phyloP scores from a whole-genome alignment of 805 yeast genomes.

The Yarrowia porcina region DNA sequence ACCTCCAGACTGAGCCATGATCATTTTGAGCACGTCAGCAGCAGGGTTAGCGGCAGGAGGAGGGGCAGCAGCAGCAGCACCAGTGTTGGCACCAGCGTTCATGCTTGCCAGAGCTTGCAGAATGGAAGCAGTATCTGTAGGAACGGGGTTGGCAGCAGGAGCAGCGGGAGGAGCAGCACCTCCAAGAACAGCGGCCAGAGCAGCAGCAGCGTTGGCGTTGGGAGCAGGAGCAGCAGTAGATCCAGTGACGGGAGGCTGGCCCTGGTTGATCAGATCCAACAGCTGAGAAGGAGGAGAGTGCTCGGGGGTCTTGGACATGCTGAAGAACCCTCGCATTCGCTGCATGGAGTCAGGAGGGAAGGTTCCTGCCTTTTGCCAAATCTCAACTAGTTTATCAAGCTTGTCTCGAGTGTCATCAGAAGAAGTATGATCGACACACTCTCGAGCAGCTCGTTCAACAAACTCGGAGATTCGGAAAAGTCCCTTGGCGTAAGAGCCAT shows the following conservation, averaged over 20 bases:
- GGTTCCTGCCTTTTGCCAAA: constrained; percentile 86
- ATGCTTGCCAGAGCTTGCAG: constrained; percentile 67
- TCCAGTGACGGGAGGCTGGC: constrained; percentile 29
- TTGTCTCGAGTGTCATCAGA: constrained; percentile 48
- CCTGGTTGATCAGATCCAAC: constrained; percentile 31
- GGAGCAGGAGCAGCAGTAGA: constrained; percentile 25
- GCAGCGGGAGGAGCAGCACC: constrained; percentile 32
- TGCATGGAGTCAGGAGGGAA: constrained; percentile 58
- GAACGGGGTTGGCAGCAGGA: constrained; percentile 33
- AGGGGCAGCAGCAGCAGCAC: constrained; percentile 35
- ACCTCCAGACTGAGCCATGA: constrained; percentile 10
- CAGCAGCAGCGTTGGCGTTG: constrained; percentile 24
- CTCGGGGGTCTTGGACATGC: constrained; percentile 62
- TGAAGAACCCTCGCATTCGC: constrained; percentile 47
- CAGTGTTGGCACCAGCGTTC: constrained; percentile 45
- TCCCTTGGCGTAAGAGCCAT: constrained; percentile 74
- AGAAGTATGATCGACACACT: constrained; percentile 41
- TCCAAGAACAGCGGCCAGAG: constrained; percentile 31
- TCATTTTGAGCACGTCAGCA: constrained; percentile 18
- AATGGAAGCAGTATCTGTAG: constrained; percentile 57
- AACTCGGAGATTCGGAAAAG: constrained; percentile 60
- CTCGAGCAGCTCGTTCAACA: constrained; percentile 61
- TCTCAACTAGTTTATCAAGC: constrained; percentile 78
- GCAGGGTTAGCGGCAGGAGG: constrained; percentile 24
- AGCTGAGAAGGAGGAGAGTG: constrained; percentile 53